These are phyloP conservation scores for Picea glauca DNA, from an alignment of 75 land plant species.

Conservation along the genomic window DNA sequence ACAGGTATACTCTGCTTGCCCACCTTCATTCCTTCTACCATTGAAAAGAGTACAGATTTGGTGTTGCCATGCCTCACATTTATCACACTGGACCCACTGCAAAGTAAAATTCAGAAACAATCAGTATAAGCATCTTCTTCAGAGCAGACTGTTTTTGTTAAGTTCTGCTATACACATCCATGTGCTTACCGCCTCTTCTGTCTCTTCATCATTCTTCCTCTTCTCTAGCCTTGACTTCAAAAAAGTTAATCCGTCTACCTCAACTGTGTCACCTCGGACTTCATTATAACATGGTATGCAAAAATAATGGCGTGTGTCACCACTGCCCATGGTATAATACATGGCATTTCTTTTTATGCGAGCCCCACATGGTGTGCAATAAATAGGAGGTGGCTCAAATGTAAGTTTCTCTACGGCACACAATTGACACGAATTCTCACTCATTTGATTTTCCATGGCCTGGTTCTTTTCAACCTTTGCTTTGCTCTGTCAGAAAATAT, in stretches of 20 bases:
- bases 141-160: not conserved
- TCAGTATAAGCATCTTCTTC: not conserved
- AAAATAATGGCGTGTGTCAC: slow-evolving; percentile 84
- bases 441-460: slow-evolving; percentile 81
- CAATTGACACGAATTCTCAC: slow-evolving; percentile 88
- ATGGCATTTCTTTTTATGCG: slow-evolving; percentile 92
- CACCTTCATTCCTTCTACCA: slow-evolving; percentile 89
- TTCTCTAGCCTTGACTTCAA: slow-evolving; percentile 75
- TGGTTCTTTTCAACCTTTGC: slow-evolving; percentile 95
- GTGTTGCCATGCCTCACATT: slow-evolving; percentile 95
- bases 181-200: slow-evolving; percentile 84
- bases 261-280: slow-evolving; percentile 72
- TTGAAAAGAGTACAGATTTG: slow-evolving; percentile 96
- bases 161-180: not conserved
- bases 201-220: slow-evolving; percentile 94
- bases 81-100: slow-evolving; percentile 99
- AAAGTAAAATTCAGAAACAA: slow-evolving; percentile 7
- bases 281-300: slow-evolving; percentile 97
- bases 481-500: slow-evolving; percentile 57
- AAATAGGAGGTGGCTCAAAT: slow-evolving; percentile 98
- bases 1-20: slow-evolving; percentile 86
- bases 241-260: slow-evolving; percentile 59
- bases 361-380: slow-evolving; percentile 90
- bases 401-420: slow-evolving; percentile 96
- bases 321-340: slow-evolving; percentile 79